Evolutionary conservation across 257 asterid species (phyloP), one percentile per base, ranked within the genome.

Genomic region (Ophiorrhiza pumila): DNA sequence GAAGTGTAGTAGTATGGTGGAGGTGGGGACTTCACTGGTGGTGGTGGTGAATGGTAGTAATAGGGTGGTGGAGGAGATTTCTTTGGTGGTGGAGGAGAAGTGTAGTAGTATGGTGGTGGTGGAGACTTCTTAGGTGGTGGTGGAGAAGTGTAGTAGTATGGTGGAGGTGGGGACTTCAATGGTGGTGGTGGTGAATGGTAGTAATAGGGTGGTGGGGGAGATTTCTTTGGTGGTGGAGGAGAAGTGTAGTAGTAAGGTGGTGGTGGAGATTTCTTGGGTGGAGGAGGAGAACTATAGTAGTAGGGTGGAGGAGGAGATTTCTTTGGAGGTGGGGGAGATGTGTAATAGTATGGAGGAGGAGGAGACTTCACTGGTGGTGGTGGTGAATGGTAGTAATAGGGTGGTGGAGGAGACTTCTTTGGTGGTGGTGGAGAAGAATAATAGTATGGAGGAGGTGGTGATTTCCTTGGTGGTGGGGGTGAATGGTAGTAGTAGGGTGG

Each of bases 401-500:
- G 82, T 18, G 89, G 95, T 0, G 90, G 86, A 0, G 88, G 88
- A 0, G 88, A 83, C 0, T 76, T 71, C 0, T 69, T 41, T 0
- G 88, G 87, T 3, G 88, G 90, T 1, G 92, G 92, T 0, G 88
- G 89, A 0, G 88, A 85, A 3, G 53, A 64, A 18, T 86, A 84
- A 0, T 25, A 22, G 27, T 86, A 80, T 0, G 87, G 86, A 8
- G 78, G 81, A 0, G 79, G 79, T 23, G 79, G 80, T 0, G 83
- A 79, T 0, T 39, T 46, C 0, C 31, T 5, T 0, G 87, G 88
- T 0, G 90, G 87, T 0, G 90, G 88, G 0, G 90, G 88, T 0
- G 90, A 86, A 1, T 75, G 73, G 31, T 86, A 86, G 0, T 9
- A 18, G 0, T 83, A 80, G 0, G 81, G 82, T 17, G 84, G 90